Conservation (phyloP, 805 yeast genomes). For the Kuraishia molischiana region DNA sequence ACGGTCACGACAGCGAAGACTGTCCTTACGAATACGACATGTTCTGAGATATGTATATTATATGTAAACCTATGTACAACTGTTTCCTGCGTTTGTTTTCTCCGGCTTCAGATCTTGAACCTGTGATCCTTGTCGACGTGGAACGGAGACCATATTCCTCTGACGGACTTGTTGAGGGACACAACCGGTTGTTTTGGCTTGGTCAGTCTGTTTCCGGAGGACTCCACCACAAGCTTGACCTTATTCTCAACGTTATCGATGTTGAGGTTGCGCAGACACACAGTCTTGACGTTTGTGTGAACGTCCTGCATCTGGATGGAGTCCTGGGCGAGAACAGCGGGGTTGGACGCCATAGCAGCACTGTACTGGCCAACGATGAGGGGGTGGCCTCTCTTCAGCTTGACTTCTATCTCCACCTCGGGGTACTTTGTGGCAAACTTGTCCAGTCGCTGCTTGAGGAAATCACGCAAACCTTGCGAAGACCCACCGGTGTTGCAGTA, state of each 20-base stretch:
- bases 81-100: not conserved
- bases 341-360: constrained; percentile 18
- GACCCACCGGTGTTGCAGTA: constrained; percentile 97
- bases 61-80: not conserved
- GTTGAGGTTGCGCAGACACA: constrained; percentile 71
- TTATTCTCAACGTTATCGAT: constrained; percentile 54
- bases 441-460: constrained; percentile 43
- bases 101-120: constrained; percentile 27
- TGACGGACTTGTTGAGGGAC: constrained; percentile 71
- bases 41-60: constrained; percentile 19
- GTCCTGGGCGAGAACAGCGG: constrained; percentile 22
- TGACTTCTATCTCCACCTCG: constrained; percentile 61
- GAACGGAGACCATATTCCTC: constrained; percentile 98
- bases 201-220: constrained; percentile 54
- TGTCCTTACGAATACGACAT: constrained; percentile 77
- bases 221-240: constrained; percentile 50
- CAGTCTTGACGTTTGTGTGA: constrained; percentile 33
- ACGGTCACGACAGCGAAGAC: constrained; percentile 79
- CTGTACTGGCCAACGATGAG: constrained; percentile 50
- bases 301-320: not conserved
- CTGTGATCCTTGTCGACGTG: constrained; percentile 52
- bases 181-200: constrained; percentile 72
- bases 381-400: constrained; percentile 78
- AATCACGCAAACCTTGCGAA: constrained; percentile 67
- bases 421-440: constrained; percentile 52